Evolutionary conservation across 1,284 basidiomycete species (phyloP), one percentile per base, ranked within the genome.

Genomic region (Apiotrichum veenhuisii): DNA sequence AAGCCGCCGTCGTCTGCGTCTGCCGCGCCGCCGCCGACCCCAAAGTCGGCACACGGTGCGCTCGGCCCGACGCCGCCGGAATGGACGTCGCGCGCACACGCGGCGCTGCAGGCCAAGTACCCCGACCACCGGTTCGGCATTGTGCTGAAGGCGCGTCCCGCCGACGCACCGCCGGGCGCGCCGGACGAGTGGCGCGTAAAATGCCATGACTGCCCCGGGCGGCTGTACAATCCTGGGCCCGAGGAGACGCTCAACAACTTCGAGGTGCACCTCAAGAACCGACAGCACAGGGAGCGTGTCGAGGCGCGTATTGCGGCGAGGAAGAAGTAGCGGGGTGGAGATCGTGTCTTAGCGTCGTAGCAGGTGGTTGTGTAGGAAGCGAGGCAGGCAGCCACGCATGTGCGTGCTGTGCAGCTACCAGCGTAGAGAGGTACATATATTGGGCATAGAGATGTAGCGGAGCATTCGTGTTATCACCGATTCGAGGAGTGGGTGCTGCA

Each of bases 161-260:
- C 82, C 8, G 66, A 58, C 15, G 77, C 78, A 14, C 80, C 82
- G 52, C 79, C 77, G 9, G 80, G 78, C 30, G 73, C 79, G 38
- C 80, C 83, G 3, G 59, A 70, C n/a, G 90, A 94, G 73, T 98
- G 94, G 93, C 83, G 93, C 22, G 84, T 97, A 68, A 93, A 91
- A 75, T 98, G 95, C 76, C 73, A 87, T 58, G 95, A 98, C 75
- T 98, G 95, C 62, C 71, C 71, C 20, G 75, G 72, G 27, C 69
- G 93, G 87, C 78, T 98, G 55, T 98, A 98, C 81, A 93, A 88
- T 64, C 87, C 91, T 30, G 95, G 95, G 27, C 91, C 91, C 4
- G 88, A 84, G n/a, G 87, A 95, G 76, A 87, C 88, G 15, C 79
- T 98, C 51, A 82, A 82, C 56, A 97, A 97, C 76, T 98, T 94